phyloP scores from a whole-genome alignment of 306 rosid genomes.

The Trifolium repens region DNA sequence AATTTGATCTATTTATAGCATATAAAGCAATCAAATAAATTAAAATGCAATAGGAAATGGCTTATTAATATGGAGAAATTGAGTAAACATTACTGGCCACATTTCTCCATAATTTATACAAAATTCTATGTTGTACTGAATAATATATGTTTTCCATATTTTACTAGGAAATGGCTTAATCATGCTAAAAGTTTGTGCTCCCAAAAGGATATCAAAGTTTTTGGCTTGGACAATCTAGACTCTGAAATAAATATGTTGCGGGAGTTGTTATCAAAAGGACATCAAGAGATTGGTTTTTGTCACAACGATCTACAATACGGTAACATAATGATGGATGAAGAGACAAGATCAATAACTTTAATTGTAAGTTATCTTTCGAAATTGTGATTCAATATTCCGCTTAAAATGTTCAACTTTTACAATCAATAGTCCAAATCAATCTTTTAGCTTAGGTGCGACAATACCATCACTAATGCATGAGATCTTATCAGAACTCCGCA shows the following conservation, averaged over 20 bases:
- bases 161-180: constrained; percentile 71
- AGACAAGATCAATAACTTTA: constrained; percentile 71
- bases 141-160: neutral
- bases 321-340: constrained; percentile 95
- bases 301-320: constrained; percentile 97
- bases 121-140: neutral
- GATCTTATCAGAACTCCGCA: neutral
- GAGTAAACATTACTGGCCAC: too few relatives aligned
- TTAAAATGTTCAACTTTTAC: neutral
- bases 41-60: too few relatives aligned
- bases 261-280: constrained; percentile 51
- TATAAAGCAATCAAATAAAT: too few relatives aligned
- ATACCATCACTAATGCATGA: neutral
- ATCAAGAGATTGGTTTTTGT: constrained; percentile 81
- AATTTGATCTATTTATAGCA: too few relatives aligned
- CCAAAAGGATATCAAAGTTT: too few relatives aligned
- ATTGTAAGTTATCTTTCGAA: constrained; percentile 62
- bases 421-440: neutral
- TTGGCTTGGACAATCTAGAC: too few relatives aligned
- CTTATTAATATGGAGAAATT: too few relatives aligned
- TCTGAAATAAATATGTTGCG: constrained; percentile 64
- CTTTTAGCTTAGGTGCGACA: neutral
- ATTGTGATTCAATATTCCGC: neutral
- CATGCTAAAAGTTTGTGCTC: constrained; percentile 65
- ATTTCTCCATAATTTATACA: too few relatives aligned